A percentile compares a stretch with the other conserved stretches of the same genome.
phyloP scores from a whole-genome alignment of 331 rosid species.

The Malus hybrid region DNA sequence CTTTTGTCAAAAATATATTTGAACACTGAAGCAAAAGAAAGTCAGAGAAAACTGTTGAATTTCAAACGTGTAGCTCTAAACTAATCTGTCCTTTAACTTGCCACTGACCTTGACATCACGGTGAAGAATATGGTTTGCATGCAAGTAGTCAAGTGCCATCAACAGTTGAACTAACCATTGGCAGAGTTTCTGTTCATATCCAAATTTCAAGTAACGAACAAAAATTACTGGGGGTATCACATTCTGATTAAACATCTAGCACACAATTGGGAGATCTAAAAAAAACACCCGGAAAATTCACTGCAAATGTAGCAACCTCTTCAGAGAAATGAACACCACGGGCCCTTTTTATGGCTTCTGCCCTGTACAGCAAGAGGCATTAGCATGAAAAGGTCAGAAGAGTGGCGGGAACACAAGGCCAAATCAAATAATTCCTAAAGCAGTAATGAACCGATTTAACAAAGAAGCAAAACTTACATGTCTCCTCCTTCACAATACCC shows the following conservation, averaged over 20 bases:
- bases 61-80: neutral
- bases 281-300: neutral
- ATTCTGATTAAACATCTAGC: neutral
- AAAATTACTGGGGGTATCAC: neutral
- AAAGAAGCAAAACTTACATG: conserved; percentile 26
- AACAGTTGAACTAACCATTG: conserved; percentile 42
- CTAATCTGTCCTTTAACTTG: neutral
- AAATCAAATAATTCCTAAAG: neutral
- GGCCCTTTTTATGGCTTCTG: conserved; percentile 31
- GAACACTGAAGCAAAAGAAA: conserved; percentile 31
- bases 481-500: conserved; percentile 49
- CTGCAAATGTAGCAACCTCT: conserved; percentile 26
- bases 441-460: neutral
- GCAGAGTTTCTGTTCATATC: conserved; percentile 32
- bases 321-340: conserved; percentile 29
- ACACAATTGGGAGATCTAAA: neutral
- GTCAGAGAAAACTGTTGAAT: neutral
- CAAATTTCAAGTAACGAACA: neutral
- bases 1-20: conserved; percentile 42
- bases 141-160: conserved; percentile 44
- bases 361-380: conserved; percentile 20
- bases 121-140: conserved; percentile 39
- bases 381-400: neutral
- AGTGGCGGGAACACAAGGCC: neutral
- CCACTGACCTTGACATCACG: conserved; percentile 42